A percentile compares a stretch with the other conserved stretches of the same genome.
Evolutionary conservation across 2,329 filamentous ascomycete species (phyloP).

Genomic region (Colletotrichum tanaceti): DNA sequence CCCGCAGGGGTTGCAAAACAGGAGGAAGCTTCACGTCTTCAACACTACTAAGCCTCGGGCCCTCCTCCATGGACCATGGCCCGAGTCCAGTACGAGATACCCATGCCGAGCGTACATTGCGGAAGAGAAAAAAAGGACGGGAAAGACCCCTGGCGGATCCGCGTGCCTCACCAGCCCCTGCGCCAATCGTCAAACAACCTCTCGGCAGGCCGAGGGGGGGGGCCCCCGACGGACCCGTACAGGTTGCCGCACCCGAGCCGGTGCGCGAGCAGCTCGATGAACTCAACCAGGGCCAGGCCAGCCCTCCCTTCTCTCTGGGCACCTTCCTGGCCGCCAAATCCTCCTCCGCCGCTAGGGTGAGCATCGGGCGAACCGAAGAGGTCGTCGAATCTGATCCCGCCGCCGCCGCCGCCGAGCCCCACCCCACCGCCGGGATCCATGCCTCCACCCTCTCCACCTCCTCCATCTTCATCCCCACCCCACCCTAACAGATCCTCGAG

Average conservation of each 20-base stretch:
- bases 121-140: too few species aligned
- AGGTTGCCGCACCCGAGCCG: background rate
- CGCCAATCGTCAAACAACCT: constrained; percentile 24
- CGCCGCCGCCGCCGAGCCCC: background rate
- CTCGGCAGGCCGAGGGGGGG: background rate
- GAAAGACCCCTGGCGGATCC: background rate
- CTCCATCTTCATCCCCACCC: background rate
- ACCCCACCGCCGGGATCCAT: background rate
- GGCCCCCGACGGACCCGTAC: constrained; percentile 1
- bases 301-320: constrained; percentile 4
- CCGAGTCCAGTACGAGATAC: too few species aligned
- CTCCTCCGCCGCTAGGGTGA: background rate
- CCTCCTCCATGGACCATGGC: too few species aligned
- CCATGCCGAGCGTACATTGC: too few species aligned
- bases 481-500: constrained; percentile 3
- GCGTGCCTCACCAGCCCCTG: constrained; percentile 12
- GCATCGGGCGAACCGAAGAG: background rate
- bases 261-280: constrained; percentile 9
- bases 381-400: background rate
- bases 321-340: background rate
- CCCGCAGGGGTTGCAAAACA: too few species aligned
- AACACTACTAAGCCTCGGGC: too few species aligned
- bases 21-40: too few species aligned
- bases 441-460: background rate
- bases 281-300: constrained; percentile 27